Evolutionary conservation across 1,284 basidiomycete species (phyloP).

Genomic region (Trichosporon coremiiforme): DNA sequence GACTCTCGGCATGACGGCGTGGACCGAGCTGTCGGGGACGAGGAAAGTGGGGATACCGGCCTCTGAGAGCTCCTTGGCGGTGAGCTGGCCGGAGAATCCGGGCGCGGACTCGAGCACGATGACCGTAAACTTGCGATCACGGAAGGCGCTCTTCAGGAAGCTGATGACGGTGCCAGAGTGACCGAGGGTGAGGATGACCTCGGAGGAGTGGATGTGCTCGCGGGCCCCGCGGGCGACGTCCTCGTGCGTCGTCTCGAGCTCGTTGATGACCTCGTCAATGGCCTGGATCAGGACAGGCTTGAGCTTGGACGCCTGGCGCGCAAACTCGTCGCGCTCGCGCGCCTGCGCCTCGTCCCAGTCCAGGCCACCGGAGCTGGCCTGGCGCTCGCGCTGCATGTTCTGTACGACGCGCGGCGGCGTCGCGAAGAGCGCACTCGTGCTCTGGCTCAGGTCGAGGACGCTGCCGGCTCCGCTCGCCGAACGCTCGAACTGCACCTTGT

Average conservation of each 20-base stretch:
- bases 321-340: conserved; percentile 48
- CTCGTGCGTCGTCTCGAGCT: conserved; percentile 93
- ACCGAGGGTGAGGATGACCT: conserved; percentile 95
- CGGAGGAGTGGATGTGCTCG: conserved; percentile 96
- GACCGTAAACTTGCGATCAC: conserved; percentile 90
- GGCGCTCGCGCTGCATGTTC: conserved; percentile 18
- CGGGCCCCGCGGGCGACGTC: conserved; percentile 91
- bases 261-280: conserved; percentile 90
- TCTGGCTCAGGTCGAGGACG: conserved; percentile 35
- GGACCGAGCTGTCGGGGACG: conserved; percentile 92
- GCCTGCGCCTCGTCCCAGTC: conserved; percentile 24
- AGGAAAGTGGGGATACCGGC: conserved; percentile 89
- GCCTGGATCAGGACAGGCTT: conserved; percentile 73
- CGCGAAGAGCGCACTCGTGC: conserved; percentile 43
- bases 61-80: conserved; percentile 76
- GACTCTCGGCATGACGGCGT: conserved; percentile 92
- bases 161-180: conserved; percentile 90
- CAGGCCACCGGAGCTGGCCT: background rate
- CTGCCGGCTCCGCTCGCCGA: conserved; percentile 27
- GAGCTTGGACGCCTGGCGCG: conserved; percentile 53
- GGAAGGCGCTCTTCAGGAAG: conserved; percentile 87
- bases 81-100: conserved; percentile 80
- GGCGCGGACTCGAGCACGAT: conserved; percentile 95
- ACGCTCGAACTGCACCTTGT: conserved; percentile 50
- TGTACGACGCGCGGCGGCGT: conserved; percentile 33